Percentiles rank a stretch among this genome's conserved stretches.
Conservation (phyloP, 2,329 filamentous ascomycete genomes). For the Verticillium alfalfae region DNA sequence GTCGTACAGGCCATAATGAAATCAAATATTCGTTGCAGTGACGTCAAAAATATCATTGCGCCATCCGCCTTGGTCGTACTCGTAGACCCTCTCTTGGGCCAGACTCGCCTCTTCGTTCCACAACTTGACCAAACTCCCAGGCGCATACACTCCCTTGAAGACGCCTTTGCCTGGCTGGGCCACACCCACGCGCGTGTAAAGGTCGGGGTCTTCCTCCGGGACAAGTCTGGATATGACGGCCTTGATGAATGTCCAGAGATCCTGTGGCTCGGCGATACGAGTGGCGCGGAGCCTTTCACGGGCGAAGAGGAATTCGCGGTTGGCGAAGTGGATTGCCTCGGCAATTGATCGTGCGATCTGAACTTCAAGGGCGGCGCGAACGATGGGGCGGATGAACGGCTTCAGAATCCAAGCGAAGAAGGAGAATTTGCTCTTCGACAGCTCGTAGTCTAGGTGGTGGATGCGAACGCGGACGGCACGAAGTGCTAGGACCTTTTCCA, state of each 20-base stretch:
- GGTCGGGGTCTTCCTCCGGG: slow-evolving; percentile 67
- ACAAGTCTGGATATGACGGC: slow-evolving; percentile 73
- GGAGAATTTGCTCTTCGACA: slow-evolving; percentile 70
- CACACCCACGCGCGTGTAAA: slow-evolving; percentile 70
- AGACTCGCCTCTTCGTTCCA: slow-evolving; percentile 75
- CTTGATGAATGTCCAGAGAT: slow-evolving; percentile 75
- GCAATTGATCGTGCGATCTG: slow-evolving; percentile 70
- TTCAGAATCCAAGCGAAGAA: slow-evolving; percentile 79
- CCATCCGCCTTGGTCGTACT: slow-evolving; percentile 69
- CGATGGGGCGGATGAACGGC: slow-evolving; percentile 73
- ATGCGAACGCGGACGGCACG: slow-evolving; percentile 72
- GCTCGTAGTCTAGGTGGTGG: slow-evolving; percentile 77
- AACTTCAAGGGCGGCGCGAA: slow-evolving; percentile 73
- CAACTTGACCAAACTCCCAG: slow-evolving; percentile 82
- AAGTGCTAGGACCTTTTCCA: slow-evolving; percentile 79
- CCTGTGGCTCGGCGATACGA: slow-evolving; percentile 72
- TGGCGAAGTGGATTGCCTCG: slow-evolving; percentile 64
- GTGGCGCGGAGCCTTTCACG: slow-evolving; percentile 82
- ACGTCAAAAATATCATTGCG: slow-evolving; percentile 76
- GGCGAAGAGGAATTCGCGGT: slow-evolving; percentile 82
- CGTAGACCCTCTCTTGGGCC: slow-evolving; percentile 69
- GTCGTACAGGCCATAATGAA: neutral
- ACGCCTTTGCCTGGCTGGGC: slow-evolving; percentile 48
- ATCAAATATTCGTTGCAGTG: slow-evolving; percentile 20
- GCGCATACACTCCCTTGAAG: slow-evolving; percentile 82